A percentile compares a stretch with the other conserved stretches of the same genome.
Conservation (phyloP, 148 eudicot genomes). For the Amaranthus cruentus region DNA sequence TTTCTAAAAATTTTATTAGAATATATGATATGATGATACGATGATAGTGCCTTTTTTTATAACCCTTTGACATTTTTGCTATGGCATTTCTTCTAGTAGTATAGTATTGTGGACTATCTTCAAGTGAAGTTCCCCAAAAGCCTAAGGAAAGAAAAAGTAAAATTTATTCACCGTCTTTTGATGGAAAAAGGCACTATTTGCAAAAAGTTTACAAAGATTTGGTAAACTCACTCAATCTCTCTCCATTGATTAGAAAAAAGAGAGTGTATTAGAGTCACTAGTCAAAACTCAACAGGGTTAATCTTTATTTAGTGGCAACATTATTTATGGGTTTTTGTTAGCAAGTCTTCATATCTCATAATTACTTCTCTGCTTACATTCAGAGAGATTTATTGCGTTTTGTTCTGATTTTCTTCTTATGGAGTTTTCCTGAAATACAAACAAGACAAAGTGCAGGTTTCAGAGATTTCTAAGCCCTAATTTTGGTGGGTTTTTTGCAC, state of each 20-base stretch:
- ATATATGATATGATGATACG: no score
- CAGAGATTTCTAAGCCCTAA: constrained; percentile 10
- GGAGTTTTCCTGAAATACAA: constrained; percentile 27
- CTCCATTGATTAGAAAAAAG: constrained; percentile 2
- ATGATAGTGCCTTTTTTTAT: constrained; percentile 23
- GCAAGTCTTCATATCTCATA: constrained; percentile 2
- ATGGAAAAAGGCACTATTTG: constrained; percentile 48
- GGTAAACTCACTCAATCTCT: constrained; percentile 13
- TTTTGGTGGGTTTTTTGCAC: constrained; percentile 22
- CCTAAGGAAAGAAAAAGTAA: not conserved
- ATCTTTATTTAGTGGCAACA: constrained; percentile 24
- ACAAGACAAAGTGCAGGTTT: constrained; percentile 32
- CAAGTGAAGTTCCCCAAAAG: not conserved
- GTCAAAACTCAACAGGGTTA: constrained; percentile 44
- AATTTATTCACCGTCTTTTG: constrained; percentile 39
- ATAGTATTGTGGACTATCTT: constrained; percentile 6
- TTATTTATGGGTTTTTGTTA: constrained; percentile 24
- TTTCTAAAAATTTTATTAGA: no score
- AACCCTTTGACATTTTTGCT: constrained; percentile 37
- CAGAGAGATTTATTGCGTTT: not conserved
- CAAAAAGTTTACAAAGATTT: constrained; percentile 40
- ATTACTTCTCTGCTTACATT: constrained; percentile 12
- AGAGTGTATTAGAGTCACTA: constrained; percentile 15
- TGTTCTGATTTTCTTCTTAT: not conserved
- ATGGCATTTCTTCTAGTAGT: constrained; percentile 7